phyloP scores from a whole-genome alignment of 164 flowering plant genomes.

The Sextonia rubra region DNA sequence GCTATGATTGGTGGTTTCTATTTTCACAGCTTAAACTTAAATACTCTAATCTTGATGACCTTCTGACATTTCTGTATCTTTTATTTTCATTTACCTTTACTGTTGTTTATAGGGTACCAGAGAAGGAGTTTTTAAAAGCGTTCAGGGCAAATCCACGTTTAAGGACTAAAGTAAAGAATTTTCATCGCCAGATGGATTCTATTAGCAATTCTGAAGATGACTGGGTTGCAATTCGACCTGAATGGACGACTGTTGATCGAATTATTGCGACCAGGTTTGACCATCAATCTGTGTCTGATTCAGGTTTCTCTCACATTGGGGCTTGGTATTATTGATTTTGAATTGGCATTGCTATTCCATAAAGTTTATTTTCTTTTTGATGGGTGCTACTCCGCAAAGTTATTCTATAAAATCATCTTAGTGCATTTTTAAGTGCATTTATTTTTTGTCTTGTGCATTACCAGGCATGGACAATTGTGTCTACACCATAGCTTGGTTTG shows the following conservation, averaged over 20 bases:
- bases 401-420: no score
- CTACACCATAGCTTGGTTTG: no score
- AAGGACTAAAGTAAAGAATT: conserved; percentile 78
- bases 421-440: no score
- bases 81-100: not conserved
- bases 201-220: conserved; percentile 73
- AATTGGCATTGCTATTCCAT: not conserved
- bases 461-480: no score
- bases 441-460: no score
- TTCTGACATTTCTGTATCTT: not conserved
- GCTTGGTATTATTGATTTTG: not conserved
- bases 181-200: conserved; percentile 64
- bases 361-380: not conserved
- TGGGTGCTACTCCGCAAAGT: no score
- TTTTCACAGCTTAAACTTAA: not conserved
- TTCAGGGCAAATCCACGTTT: conserved; percentile 80
- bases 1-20: not conserved
- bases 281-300: not conserved
- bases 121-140: conserved; percentile 84
- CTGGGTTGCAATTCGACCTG: conserved; percentile 82
- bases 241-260: conserved; percentile 97
- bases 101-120: conserved; percentile 71
- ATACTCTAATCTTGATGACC: no score
- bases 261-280: conserved; percentile 83
- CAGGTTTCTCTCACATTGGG: not conserved